Base-by-base conservation (phyloP, 2,329 filamentous ascomycete genomes). In the Cladorrhinum sp. region DNA sequence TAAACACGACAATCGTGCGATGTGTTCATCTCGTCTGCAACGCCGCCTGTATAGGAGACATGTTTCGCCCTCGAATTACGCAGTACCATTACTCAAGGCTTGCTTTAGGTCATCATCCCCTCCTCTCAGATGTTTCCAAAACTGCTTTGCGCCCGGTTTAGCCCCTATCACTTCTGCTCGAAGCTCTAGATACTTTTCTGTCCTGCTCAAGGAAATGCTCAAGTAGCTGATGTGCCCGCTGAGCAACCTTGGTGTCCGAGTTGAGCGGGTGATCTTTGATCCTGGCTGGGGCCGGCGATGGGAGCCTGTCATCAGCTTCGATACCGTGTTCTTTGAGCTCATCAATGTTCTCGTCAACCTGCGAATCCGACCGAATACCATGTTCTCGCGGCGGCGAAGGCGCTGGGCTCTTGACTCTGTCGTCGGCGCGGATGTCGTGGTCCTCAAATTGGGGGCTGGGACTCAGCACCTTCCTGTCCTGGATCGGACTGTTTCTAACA, bases 141-240 rank as follows among this genome's bases (percentile, higher is more conserved):
- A 36, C 18, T 18, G 27, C 24, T 52, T 32, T 16, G 32, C 50
- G 16, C 9, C 23, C 6, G 7, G 18, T 41, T 55, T 51, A 50
- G 38, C 52, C 24, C n/a, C 50, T 55, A 32, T 50, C 36, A 13
- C 27, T 22, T 53, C 20, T 49, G 45, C 51, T 59, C 27, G 36
- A 48, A 36, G 38, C 25, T 45, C 57, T 55, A 23, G 48, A 25
- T 0, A 52, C 29, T 56, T 50, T 65, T 36, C 57, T 61, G 50
- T 63, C 61, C 18, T 61, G 50, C 52, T 61, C 62, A 9, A 65
- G 45, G 27, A 65, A 65, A 29, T 60, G 57, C 38, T 64, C 64
- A 9, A 65, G 23, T 55, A 65, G 45, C 54, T 61, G 60, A 24
- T 64, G 56, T 27, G 60, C 62, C 23, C 64, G 58, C 22, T 61